These are phyloP conservation scores for Fusarium napiforme DNA, from an alignment of 2,329 filamentous ascomycete genomes.

Conservation along the genomic window DNA sequence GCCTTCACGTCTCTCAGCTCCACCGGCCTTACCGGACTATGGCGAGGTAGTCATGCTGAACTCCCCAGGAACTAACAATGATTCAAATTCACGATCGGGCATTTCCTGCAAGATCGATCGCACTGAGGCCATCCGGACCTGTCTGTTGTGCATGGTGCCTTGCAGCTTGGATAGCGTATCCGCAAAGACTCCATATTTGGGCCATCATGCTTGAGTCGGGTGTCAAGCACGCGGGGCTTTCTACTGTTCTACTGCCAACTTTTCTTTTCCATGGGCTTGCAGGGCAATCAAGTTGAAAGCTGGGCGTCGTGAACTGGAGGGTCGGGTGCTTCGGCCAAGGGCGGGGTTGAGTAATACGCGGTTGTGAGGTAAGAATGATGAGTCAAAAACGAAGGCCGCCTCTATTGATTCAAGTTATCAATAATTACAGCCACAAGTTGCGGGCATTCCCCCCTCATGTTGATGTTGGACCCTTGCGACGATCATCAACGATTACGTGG, in stretches of 20 bases:
- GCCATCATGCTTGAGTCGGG: constrained; percentile 31
- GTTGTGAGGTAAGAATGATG: constrained; percentile 32
- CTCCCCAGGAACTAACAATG: constrained; percentile 35
- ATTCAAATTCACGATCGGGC: constrained; percentile 45
- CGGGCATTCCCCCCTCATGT: background rate
- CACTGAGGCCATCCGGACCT: constrained; percentile 23
- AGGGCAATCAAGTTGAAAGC: constrained; percentile 5
- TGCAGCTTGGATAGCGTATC: constrained; percentile 38
- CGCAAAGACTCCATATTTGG: constrained; percentile 26
- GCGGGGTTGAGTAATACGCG: constrained; percentile 18
- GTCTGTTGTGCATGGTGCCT: constrained; percentile 43
- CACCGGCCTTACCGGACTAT: constrained; percentile 29
- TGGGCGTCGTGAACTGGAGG: constrained; percentile 13
- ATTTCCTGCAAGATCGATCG: constrained; percentile 45
- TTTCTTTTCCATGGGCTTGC: background rate
- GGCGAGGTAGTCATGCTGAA: constrained; percentile 43
- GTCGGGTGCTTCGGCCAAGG: constrained; percentile 26
- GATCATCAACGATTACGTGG: constrained; percentile 37
- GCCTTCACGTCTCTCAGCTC: constrained; percentile 28
- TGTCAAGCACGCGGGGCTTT: constrained; percentile 32
- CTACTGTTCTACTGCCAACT: constrained; percentile 16
- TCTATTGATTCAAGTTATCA: constrained; percentile 3
- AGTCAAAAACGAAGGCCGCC: constrained; percentile 23
- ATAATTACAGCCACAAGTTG: background rate
- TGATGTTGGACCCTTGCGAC: constrained; percentile 16